phyloP scores from a whole-genome alignment of 805 yeast species.

The Kazachstania africana region DNA sequence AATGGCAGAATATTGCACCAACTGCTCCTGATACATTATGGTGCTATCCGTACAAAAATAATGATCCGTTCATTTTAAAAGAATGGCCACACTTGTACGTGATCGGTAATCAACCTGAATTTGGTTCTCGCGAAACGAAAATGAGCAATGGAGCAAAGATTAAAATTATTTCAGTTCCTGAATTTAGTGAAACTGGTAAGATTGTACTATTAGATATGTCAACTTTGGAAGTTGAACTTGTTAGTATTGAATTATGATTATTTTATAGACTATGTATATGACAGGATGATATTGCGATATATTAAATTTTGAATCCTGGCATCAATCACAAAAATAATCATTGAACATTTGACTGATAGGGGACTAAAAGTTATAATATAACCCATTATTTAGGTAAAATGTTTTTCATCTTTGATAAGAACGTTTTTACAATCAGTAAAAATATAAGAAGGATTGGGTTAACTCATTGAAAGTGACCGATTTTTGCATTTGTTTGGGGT shows the following conservation, averaged over 20 bases:
- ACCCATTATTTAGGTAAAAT: no score
- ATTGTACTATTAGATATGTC: conserved; percentile 49
- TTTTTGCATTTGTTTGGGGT: no score
- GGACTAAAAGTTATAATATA: no score
- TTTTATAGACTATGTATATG: no score
- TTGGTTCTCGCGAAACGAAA: conserved; percentile 34
- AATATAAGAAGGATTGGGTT: no score
- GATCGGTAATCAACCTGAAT: conserved; percentile 71
- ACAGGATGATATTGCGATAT: no score
- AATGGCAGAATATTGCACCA: conserved; percentile 83
- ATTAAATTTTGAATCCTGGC: no score
- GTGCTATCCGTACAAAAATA: conserved; percentile 68
- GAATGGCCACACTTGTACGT: conserved; percentile 81
- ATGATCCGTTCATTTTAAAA: conserved; percentile 71
- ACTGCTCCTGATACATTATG: conserved; percentile 94
- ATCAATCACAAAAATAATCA: no score
- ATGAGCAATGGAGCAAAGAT: conserved; percentile 29
- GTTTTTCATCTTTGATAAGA: no score
- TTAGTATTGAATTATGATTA: conserved; percentile 24
- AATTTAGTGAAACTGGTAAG: conserved; percentile 53
- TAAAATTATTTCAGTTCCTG: conserved; percentile 57
- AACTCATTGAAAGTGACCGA: no score
- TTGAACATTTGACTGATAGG: not conserved
- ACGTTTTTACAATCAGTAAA: no score
- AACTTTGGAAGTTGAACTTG: conserved; percentile 42